Evolutionary conservation across 805 yeast genomes (phyloP).

Genomic region (Candida vartiovaarae): DNA sequence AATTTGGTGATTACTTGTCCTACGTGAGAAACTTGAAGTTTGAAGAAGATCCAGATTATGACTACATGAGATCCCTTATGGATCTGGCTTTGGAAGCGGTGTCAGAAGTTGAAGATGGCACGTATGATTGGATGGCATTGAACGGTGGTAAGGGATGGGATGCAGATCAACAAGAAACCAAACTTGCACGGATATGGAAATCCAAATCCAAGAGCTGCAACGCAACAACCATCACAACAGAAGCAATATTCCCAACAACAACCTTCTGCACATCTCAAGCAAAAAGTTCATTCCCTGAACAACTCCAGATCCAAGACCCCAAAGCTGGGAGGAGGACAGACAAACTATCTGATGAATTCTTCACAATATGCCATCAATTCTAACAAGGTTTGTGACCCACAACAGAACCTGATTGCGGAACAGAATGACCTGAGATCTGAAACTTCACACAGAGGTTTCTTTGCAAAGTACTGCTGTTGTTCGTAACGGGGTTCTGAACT

Average conservation of each 20-base stretch:
- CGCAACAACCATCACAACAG: constrained; percentile 1
- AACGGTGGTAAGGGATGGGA: constrained; percentile 98
- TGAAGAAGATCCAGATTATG: constrained; percentile 93
- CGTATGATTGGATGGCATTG: constrained; percentile 96
- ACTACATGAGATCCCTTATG: constrained; percentile 71
- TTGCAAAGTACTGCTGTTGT: constrained; percentile 23
- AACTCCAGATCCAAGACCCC: constrained; percentile 24
- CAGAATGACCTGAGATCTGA: constrained; percentile 19
- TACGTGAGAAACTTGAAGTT: constrained; percentile 84
- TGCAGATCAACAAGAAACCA: constrained; percentile 80
- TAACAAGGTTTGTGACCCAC: constrained; percentile 19
- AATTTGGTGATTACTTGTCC: constrained; percentile 86
- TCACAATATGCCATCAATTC: constrained; percentile 22
- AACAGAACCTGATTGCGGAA: constrained; percentile 19
- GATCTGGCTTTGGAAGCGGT: constrained; percentile 69
- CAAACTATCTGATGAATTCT: constrained; percentile 21
- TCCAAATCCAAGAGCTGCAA: constrained; percentile 56
- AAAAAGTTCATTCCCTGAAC: constrained; percentile 23
- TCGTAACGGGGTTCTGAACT: neutral
- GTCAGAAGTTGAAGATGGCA: constrained; percentile 72
- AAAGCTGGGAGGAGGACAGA: constrained; percentile 12
- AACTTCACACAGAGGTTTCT: constrained; percentile 19
- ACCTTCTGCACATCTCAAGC: constrained; percentile 13
- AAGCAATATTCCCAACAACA: constrained; percentile 1
- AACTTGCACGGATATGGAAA: constrained; percentile 95